Conservation (phyloP, 2,329 filamentous ascomycete species). For the Alternaria gansuensis region DNA sequence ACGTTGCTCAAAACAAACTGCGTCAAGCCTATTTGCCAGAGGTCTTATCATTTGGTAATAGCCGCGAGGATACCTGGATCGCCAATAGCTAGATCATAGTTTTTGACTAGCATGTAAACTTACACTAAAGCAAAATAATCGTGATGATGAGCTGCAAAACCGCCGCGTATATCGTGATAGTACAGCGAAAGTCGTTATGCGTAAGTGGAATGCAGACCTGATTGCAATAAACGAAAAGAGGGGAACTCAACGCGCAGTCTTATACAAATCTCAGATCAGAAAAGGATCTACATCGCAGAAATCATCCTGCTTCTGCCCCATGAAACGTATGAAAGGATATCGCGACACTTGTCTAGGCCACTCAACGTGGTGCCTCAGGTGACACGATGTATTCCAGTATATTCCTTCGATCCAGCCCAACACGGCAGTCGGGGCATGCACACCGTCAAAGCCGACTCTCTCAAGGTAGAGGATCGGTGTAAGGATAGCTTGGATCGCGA, state of each 20-base stretch:
- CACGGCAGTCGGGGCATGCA: conserved; percentile 45
- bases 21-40: background rate
- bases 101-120: background rate
- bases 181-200: conserved; percentile 3
- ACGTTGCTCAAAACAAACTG: background rate
- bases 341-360: conserved; percentile 45
- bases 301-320: conserved; percentile 35
- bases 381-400: conserved; percentile 39
- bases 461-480: conserved; percentile 52
- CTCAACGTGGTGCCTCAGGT: conserved; percentile 39
- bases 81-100: background rate
- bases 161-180: conserved; percentile 8
- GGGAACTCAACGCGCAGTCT: background rate
- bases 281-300: conserved; percentile 19
- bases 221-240: background rate
- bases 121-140: background rate
- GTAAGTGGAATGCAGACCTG: background rate
- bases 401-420: conserved; percentile 48
- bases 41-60: background rate
- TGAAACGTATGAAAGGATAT: conserved; percentile 41
- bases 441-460: conserved; percentile 46
- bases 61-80: background rate
- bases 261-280: background rate
- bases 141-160: conserved; percentile 2
- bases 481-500: conserved; percentile 58